Evolutionary conservation across 2,329 filamentous ascomycete genomes (phyloP).

Genomic region (Leptosphaerulina australis): DNA sequence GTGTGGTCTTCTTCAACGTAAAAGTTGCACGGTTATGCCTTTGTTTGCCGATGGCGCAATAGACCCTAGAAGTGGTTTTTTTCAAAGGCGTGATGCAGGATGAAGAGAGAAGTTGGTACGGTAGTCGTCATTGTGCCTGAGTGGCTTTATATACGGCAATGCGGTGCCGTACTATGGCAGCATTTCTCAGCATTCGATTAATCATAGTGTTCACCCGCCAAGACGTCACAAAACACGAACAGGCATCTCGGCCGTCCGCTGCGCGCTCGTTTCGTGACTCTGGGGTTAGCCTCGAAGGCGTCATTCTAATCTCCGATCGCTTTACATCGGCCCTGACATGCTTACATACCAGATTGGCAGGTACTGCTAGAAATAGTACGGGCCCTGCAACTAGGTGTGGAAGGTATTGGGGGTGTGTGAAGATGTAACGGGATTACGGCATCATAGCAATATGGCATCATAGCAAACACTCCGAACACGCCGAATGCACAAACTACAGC

Average conservation of each 20-base stretch:
- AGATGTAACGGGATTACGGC: neutral
- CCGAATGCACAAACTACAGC: conserved; percentile 1
- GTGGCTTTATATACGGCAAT: conserved; percentile 17
- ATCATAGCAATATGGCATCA: too few species aligned
- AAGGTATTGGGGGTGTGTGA: conserved; percentile 2
- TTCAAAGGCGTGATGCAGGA: conserved; percentile 20
- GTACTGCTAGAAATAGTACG: neutral
- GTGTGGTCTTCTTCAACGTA: conserved; percentile 14
- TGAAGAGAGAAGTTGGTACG: neutral
- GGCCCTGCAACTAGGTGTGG: neutral
- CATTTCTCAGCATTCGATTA: conserved; percentile 38
- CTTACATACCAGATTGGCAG: conserved; percentile 25
- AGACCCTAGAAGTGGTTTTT: too few species aligned
- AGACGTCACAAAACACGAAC: conserved; percentile 13
- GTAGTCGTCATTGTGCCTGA: conserved; percentile 6
- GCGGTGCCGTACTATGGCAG: conserved; percentile 9
- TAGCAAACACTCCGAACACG: neutral
- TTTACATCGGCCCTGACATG: conserved; percentile 39
- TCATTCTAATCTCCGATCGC: conserved; percentile 40
- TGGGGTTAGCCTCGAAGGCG: conserved; percentile 39
- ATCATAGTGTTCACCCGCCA: conserved; percentile 19
- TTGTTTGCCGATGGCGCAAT: conserved; percentile 36
- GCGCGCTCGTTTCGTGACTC: conserved; percentile 30
- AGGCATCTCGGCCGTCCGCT: conserved; percentile 17
- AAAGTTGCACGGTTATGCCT: conserved; percentile 18